These are phyloP conservation scores for Starmera dryadoides DNA, from an alignment of 805 yeast species.

Conservation along the genomic window DNA sequence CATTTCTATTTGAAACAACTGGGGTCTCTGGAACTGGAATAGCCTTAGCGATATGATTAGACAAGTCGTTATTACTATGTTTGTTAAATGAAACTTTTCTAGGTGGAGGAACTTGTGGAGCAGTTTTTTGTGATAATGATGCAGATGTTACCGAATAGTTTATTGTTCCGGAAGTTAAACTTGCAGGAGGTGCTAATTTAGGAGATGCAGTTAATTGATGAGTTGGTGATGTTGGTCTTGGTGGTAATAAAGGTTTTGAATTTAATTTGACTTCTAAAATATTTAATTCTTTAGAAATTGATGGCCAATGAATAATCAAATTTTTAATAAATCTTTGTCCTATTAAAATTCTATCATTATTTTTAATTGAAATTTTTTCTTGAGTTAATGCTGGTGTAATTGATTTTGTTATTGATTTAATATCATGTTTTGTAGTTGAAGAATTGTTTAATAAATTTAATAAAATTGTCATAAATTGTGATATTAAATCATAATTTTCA, in stretches of 20 bases:
- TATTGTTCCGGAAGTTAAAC: constrained; percentile 4
- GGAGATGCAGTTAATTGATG: constrained; percentile 1
- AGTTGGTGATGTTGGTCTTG: constrained; percentile 4
- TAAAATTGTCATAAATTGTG: constrained; percentile 39
- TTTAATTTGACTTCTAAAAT: background rate
- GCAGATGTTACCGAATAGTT: constrained; percentile 11
- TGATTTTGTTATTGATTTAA: constrained; percentile 16
- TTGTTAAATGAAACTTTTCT: constrained; percentile 14
- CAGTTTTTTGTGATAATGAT: constrained; percentile 12
- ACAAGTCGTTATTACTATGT: too few relatives aligned
- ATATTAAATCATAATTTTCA: constrained; percentile 24
- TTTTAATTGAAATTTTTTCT: constrained; percentile 32
- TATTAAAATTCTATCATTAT: constrained; percentile 40
- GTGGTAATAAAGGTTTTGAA: constrained; percentile 1
- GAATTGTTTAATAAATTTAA: constrained; percentile 30
- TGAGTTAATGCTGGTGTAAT: constrained; percentile 46
- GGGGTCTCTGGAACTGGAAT: background rate
- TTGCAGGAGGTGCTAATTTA: constrained; percentile 2
- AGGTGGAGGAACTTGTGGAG: constrained; percentile 7
- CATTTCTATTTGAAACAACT: background rate
- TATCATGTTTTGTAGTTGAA: constrained; percentile 34
- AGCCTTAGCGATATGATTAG: too few relatives aligned
- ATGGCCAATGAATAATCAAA: constrained; percentile 43
- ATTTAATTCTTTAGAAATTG: constrained; percentile 17
- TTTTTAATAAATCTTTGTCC: constrained; percentile 49